Base-by-base conservation (phyloP, 306 rosid genomes). In the Lagenaria siceraria region DNA sequence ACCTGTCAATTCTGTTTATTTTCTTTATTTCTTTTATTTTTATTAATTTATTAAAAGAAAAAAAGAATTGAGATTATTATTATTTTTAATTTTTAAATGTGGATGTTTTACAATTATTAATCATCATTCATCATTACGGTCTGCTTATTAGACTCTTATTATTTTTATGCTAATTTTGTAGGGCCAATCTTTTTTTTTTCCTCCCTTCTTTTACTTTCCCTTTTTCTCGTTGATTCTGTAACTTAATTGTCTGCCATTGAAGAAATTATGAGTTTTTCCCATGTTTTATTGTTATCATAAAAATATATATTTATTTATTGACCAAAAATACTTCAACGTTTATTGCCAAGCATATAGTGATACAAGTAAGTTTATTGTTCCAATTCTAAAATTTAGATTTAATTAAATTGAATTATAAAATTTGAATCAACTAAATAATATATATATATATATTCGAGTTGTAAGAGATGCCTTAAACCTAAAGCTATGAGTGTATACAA, bases 1-100 rank as follows among this genome's bases (percentile, higher is more conserved):
- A 70, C 56, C 75, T 70, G 75, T 70, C 75, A 66, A 10, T 66
- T 66, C 74, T 66, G 31, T 66, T 66, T 64, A 21, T 29, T 33
- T n/a, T 75, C 10, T 1, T 52, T 75, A 0, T 3, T 75, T 12
- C 2, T 33, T n/a, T 33, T 29, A 29, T 29, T 42, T 1, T 42
- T 12, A n/a, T 4, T 4, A 10, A 69, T 40, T 21, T 35, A 66
- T 17, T 21, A 38, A 7, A 40, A 12, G 4, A 35, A 36, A 64
- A 51, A 36, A 1, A 10, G 5, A 51, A 17, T 51, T 46, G 17
- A 2, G 8, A 5, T 15, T 51, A 51, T 29, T 29, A 36, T 36
- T 11, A n/a, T 40, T 69, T 31, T 51, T 46, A 11, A 51, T 4
- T 51, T 73, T 74, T 74, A 43, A 62, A 52, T 49, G 17, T 22